These are phyloP conservation scores for Debaryomyces castellii DNA, from an alignment of 805 yeast genomes.

Conservation along the genomic window DNA sequence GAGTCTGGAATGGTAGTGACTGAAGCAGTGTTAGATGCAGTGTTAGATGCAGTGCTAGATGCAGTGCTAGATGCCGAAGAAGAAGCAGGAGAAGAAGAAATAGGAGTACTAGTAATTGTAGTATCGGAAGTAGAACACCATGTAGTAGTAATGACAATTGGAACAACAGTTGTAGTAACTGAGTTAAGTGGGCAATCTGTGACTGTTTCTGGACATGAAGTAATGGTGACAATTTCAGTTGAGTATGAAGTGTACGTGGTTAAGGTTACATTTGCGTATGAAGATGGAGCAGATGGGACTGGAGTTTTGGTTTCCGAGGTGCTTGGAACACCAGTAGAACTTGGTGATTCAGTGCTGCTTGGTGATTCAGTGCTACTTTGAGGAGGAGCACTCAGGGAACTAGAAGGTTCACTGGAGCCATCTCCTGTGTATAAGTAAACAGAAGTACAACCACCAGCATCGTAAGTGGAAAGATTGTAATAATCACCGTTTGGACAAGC, in stretches of 20 bases:
- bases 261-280: background rate
- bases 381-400: background rate
- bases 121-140: background rate
- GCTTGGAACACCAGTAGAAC: background rate
- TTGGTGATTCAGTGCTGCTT: background rate
- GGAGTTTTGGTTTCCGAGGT: background rate
- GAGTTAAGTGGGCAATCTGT: slow-evolving; percentile 7
- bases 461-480: slow-evolving; percentile 1
- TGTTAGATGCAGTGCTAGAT: slow-evolving; percentile 11
- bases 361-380: background rate
- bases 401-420: background rate
- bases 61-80: slow-evolving; percentile 5
- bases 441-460: background rate
- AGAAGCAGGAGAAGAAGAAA: slow-evolving; percentile 13
- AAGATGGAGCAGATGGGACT: background rate
- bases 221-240: background rate
- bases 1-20: slow-evolving; percentile 7
- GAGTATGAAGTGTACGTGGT: background rate
- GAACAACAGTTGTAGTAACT: background rate
- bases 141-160: background rate
- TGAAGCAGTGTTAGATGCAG: too few relatives aligned
- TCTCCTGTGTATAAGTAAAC: background rate
- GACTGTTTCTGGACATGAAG: slow-evolving; percentile 8
- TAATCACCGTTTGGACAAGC: slow-evolving; percentile 20
- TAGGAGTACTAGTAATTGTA: background rate